Percentiles rank a stretch among this genome's conserved stretches.
Conservation (phyloP, 2,329 filamentous ascomycete species). For the Biscogniauxia sp. region DNA sequence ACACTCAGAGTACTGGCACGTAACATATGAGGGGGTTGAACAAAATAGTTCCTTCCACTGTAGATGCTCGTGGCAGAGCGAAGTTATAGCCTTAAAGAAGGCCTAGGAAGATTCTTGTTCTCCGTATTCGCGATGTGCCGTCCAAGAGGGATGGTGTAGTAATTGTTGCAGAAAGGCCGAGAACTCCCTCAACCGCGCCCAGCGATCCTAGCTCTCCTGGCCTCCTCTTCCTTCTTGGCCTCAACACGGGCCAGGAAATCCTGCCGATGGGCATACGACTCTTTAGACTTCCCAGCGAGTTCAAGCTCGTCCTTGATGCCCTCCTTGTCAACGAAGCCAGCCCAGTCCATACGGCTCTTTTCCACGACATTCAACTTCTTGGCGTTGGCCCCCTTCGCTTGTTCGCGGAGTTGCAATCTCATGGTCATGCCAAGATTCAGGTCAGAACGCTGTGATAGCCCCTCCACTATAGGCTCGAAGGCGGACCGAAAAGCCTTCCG, state of each 20-base stretch:
- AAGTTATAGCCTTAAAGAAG: neutral
- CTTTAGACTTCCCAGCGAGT: conserved; percentile 63
- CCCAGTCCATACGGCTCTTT: conserved; percentile 73
- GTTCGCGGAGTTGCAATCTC: conserved; percentile 46
- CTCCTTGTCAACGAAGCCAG: conserved; percentile 68
- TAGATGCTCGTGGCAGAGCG: too few species aligned
- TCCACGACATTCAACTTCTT: conserved; percentile 70
- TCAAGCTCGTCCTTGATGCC: conserved; percentile 68
- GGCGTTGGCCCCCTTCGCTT: conserved; percentile 43
- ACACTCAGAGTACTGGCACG: too few species aligned
- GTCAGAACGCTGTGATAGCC: conserved; percentile 47
- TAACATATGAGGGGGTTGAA: too few species aligned
- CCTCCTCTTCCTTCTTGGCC: conserved; percentile 59
- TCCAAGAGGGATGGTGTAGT: neutral
- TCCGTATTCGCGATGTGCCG: neutral
- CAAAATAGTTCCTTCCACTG: too few species aligned
- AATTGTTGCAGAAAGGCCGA: neutral
- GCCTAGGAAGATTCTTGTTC: neutral
- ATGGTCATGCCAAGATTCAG: conserved; percentile 56
- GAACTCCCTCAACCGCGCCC: conserved; percentile 29
- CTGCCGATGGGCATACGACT: conserved; percentile 59
- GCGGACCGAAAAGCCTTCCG: conserved; percentile 58
- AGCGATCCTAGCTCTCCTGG: conserved; percentile 50
- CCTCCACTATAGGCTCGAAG: conserved; percentile 57
- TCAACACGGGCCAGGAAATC: conserved; percentile 67